Percentiles rank a stretch among this genome's conserved stretches.
Evolutionary conservation across 345 rosid species (phyloP).

Genomic region (Pistacia vera): DNA sequence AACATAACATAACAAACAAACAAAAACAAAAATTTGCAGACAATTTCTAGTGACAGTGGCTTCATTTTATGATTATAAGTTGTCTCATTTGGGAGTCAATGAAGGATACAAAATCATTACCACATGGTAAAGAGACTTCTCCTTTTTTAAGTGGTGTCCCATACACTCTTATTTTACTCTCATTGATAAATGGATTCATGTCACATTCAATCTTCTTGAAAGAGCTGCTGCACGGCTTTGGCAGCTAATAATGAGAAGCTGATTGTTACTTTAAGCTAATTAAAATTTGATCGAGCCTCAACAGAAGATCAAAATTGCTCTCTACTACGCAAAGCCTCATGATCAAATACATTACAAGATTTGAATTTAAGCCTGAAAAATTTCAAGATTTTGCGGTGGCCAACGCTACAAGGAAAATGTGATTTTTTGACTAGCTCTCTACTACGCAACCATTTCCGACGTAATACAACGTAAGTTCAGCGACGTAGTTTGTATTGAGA

Average conservation of each 20-base stretch:
- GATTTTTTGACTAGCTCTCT: too few species aligned
- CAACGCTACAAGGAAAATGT: too few species aligned
- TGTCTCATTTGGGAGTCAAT: constrained; percentile 21
- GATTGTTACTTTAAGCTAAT: background rate
- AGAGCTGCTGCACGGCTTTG: background rate
- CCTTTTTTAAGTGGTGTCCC: constrained; percentile 15
- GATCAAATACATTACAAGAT: too few species aligned
- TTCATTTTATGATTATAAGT: constrained; percentile 14
- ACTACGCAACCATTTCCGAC: too few species aligned
- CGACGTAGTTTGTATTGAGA: too few species aligned
- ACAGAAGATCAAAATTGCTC: too few species aligned
- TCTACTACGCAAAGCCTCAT: too few species aligned
- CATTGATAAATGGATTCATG: background rate
- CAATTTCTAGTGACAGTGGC: constrained; percentile 10
- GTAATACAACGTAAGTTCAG: too few species aligned
- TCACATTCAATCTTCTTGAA: background rate
- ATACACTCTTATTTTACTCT: background rate
- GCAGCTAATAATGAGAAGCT: background rate
- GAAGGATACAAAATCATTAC: constrained; percentile 16
- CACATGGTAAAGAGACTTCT: background rate
- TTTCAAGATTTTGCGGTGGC: too few species aligned
- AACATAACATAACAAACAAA: constrained; percentile 6
- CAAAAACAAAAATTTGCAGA: background rate
- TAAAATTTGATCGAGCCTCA: background rate
- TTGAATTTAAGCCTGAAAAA: too few species aligned